Evolutionary conservation across 2,329 filamentous ascomycete genomes (phyloP).

Genomic region (Thelonectria blattea): DNA sequence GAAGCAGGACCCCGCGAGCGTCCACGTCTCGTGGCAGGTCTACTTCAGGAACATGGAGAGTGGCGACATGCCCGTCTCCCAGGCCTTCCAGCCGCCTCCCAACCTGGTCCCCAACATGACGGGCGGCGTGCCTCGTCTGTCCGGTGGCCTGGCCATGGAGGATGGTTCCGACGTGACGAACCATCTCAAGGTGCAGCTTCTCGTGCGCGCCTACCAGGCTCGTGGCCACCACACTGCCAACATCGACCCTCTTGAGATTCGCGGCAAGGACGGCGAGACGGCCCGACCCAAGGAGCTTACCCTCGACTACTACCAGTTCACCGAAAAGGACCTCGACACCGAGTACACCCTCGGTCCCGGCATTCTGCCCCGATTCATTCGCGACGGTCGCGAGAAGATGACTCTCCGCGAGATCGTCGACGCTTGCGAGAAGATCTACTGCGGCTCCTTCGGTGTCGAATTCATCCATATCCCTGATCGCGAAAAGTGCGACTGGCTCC

Average conservation of each 20-base stretch:
- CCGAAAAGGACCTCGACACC: conserved; percentile 88
- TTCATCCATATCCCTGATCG: conserved; percentile 99
- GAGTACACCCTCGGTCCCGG: conserved; percentile 93
- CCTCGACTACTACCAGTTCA: conserved; percentile 93
- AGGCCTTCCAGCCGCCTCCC: conserved; percentile 95
- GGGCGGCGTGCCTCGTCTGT: conserved; percentile 76
- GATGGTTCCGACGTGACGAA: conserved; percentile 86
- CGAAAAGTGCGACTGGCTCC: conserved; percentile 97
- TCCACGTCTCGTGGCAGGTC: conserved; percentile 98
- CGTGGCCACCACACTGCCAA: conserved; percentile 98
- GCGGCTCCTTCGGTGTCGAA: conserved; percentile 95
- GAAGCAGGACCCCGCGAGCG: conserved; percentile 91
- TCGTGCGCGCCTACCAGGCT: conserved; percentile 97
- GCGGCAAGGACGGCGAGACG: conserved; percentile 66
- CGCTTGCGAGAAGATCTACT: conserved; percentile 94
- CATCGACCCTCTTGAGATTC: conserved; percentile 94
- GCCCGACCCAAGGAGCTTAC: conserved; percentile 90
- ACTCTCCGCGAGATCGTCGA: conserved; percentile 91
- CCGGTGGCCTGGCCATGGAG: conserved; percentile 70
- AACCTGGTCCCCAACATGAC: conserved; percentile 85
- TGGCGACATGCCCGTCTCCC: conserved; percentile 95
- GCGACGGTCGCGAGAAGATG: conserved; percentile 91
- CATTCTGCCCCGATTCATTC: conserved; percentile 93
- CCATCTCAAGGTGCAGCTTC: conserved; percentile 96
- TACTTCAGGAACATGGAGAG: conserved; percentile 99